Evolutionary conservation across 495 filamentous ascomycete species (phyloP).

Genomic region (Daldinia bambusicola): DNA sequence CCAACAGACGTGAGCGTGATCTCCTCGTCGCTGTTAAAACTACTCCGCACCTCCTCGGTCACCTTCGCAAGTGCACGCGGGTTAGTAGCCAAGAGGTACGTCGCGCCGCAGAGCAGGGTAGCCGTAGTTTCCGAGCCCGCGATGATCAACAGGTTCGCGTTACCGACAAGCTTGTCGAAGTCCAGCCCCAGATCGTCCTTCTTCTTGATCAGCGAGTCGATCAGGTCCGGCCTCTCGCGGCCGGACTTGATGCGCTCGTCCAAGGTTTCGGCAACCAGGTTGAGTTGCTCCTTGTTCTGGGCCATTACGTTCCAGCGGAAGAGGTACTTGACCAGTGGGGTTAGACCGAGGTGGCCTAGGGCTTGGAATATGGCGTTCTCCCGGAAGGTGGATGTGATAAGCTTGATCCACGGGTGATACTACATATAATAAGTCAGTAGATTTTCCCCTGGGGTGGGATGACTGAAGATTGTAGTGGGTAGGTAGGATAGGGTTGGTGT

Average conservation of each 20-base stretch:
- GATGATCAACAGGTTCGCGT: constrained; percentile 46
- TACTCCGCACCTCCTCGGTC: constrained; percentile 54
- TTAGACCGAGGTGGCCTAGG: constrained; percentile 33
- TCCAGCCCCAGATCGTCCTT: constrained; percentile 49
- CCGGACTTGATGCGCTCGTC: constrained; percentile 45
- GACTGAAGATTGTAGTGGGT: too few species aligned
- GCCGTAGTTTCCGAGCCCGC: constrained; percentile 66
- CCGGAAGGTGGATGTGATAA: constrained; percentile 50
- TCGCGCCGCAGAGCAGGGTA: constrained; percentile 55
- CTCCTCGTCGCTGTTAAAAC: constrained; percentile 55
- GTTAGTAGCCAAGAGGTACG: constrained; percentile 58
- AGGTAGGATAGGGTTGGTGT: not conserved
- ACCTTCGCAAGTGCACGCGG: constrained; percentile 55
- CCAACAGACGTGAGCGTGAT: constrained; percentile 57
- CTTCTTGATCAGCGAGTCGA: constrained; percentile 53
- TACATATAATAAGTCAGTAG: not conserved
- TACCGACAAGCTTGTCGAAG: constrained; percentile 29
- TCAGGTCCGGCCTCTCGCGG: constrained; percentile 50
- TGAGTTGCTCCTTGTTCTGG: constrained; percentile 28
- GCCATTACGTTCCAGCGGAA: not conserved
- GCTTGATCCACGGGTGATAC: constrained; percentile 58
- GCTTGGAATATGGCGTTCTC: constrained; percentile 40
- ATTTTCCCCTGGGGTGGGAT: not conserved
- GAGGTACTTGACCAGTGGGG: constrained; percentile 6
- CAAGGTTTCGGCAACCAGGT: constrained; percentile 46